A percentile compares a stretch with the other conserved stretches of the same genome.
Conservation (phyloP, 371 early-diverging fungal species). For the Zopfochytrium polystomum region DNA sequence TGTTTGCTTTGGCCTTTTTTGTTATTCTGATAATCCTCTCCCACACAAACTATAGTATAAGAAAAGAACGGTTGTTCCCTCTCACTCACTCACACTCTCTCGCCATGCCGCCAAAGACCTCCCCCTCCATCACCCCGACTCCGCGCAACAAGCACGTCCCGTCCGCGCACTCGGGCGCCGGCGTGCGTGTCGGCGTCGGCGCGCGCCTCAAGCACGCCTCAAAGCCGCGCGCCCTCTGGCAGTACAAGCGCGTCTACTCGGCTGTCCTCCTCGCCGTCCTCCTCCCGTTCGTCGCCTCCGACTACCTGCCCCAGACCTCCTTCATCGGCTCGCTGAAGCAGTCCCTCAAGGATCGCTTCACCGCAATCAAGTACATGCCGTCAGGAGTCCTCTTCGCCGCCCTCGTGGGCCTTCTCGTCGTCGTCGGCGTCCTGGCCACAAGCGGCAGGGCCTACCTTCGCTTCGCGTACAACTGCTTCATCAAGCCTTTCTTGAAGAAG, state of each 20-base stretch:
- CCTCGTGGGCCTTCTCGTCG: conserved; percentile 11
- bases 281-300: conserved; percentile 29
- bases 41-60: no score
- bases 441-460: conserved; percentile 29
- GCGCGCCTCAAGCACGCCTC: conserved; percentile 23
- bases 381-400: conserved; percentile 17
- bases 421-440: conserved; percentile 22
- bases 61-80: no score
- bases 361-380: conserved; percentile 28
- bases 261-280: conserved; percentile 21
- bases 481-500: conserved; percentile 67
- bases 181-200: conserved; percentile 25
- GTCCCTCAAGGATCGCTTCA: conserved; percentile 10
- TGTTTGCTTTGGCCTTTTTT: no score
- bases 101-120: no score
- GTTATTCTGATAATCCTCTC: no score
- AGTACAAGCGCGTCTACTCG: conserved; percentile 41
- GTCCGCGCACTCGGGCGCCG: conserved; percentile 23
- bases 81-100: no score
- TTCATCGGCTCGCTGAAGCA: conserved; percentile 24
- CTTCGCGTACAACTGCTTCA: conserved; percentile 60
- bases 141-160: conserved; percentile 26
- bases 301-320: conserved; percentile 31
- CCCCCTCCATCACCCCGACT: conserved; percentile 2
- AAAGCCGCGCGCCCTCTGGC: conserved; percentile 21